Conservation (phyloP, 108 stramenopile species). For the Pelagomonas calceolata region DNA sequence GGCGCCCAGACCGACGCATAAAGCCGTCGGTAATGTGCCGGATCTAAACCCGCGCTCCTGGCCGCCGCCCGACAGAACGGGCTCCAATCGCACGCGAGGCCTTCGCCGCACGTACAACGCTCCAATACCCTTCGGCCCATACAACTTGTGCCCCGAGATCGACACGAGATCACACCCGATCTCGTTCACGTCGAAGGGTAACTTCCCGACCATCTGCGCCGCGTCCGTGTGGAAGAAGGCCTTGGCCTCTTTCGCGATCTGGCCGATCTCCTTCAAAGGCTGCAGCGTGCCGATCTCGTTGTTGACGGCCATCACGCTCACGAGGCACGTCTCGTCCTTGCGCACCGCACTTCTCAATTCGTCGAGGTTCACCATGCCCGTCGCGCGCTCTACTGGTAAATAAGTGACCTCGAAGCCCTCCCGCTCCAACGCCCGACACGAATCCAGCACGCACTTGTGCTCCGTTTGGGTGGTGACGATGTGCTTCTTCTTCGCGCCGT, state of each 20-base stretch:
- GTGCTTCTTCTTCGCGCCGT: slow-evolving; percentile 72
- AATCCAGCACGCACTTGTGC: slow-evolving; percentile 98
- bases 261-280: slow-evolving; percentile 86
- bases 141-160: slow-evolving; percentile 92
- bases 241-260: slow-evolving; percentile 26
- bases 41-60: slow-evolving; percentile 89
- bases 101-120: slow-evolving; percentile 87
- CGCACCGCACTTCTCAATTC: slow-evolving; percentile 72
- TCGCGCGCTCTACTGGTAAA: slow-evolving; percentile 68
- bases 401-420: slow-evolving; percentile 97
- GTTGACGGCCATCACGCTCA: slow-evolving; percentile 97
- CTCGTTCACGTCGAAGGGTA: slow-evolving; percentile 88
- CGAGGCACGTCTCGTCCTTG: slow-evolving; percentile 76
- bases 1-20: slow-evolving; percentile 85
- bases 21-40: slow-evolving; percentile 73
- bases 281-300: slow-evolving; percentile 98
- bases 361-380: slow-evolving; percentile 82
- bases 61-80: slow-evolving; percentile 88
- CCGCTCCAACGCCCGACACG: slow-evolving; percentile 81
- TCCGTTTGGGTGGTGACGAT: slow-evolving; percentile 98
- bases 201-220: slow-evolving; percentile 94
- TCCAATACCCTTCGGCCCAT: slow-evolving; percentile 97
- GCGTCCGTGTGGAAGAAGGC: slow-evolving; percentile 95
- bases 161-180: slow-evolving; percentile 88
- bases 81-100: slow-evolving; percentile 93